phyloP scores from a whole-genome alignment of 75 land plant genomes.

The Adiantum capillusveneris region DNA sequence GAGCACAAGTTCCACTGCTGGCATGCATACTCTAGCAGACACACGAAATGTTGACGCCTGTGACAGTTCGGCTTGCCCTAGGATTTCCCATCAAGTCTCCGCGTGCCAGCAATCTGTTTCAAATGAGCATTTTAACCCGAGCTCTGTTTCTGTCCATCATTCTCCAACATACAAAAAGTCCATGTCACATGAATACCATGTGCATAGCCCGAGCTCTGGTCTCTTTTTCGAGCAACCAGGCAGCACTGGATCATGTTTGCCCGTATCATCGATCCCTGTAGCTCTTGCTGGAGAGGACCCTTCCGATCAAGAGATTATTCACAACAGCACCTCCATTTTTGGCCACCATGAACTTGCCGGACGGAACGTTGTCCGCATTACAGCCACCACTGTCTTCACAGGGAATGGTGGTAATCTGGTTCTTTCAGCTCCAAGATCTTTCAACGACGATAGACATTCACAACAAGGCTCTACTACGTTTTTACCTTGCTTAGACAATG shows the following conservation, averaged over 20 bases:
- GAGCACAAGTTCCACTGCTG: not conserved
- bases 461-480: too few species aligned
- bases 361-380: not conserved
- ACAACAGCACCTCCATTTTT: not conserved
- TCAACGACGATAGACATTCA: too few species aligned
- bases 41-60: too few species aligned
- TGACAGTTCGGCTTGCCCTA: too few species aligned
- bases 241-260: not conserved
- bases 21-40: not conserved
- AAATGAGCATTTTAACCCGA: too few species aligned
- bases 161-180: not conserved
- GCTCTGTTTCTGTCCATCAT: too few species aligned
- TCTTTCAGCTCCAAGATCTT: not conserved
- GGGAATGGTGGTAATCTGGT: slow-evolving; percentile 4
- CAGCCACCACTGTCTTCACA: slow-evolving; percentile 6
- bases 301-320: too few species aligned
- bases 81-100: too few species aligned
- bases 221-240: not conserved
- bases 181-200: not conserved
- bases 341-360: not conserved
- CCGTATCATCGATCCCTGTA: not conserved
- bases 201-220: not conserved
- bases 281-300: not conserved
- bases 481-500: too few species aligned
- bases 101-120: too few species aligned